Evolutionary conservation across 208 protist species (phyloP).

Genomic region (Wallacemonas sp.): DNA sequence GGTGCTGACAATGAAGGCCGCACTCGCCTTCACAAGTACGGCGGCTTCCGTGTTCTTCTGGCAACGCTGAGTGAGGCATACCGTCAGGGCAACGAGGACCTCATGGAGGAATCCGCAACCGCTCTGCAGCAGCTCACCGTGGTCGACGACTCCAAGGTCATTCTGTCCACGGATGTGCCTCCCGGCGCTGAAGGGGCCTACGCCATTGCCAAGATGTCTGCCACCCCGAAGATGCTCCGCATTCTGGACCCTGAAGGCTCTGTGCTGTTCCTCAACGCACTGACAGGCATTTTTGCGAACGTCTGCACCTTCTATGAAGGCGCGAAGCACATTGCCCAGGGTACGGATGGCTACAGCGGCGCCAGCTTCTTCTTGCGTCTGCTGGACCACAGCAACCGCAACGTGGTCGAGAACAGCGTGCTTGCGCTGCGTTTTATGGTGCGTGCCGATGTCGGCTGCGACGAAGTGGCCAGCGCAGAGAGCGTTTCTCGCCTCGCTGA

Average conservation of each 20-base stretch:
- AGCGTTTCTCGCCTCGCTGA: conserved; percentile 63
- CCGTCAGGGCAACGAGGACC: conserved; percentile 62
- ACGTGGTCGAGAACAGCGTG: conserved; percentile 66
- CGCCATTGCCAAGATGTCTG: conserved; percentile 66
- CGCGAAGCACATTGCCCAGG: conserved; percentile 57
- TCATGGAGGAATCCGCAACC: conserved; percentile 73
- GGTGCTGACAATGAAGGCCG: conserved; percentile 63
- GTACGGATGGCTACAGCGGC: conserved; percentile 70
- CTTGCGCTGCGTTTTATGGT: conserved; percentile 64
- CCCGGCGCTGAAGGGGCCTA: conserved; percentile 64
- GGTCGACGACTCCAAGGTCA: conserved; percentile 72
- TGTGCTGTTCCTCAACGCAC: conserved; percentile 72
- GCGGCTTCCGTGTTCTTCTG: conserved; percentile 63
- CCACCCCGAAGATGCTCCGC: conserved; percentile 87
- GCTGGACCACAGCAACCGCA: conserved; percentile 69
- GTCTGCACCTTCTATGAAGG: conserved; percentile 65
- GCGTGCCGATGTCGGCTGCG: conserved; percentile 59
- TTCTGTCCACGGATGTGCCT: conserved; percentile 75
- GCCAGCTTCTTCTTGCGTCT: conserved; percentile 82
- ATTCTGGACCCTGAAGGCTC: conserved; percentile 77
- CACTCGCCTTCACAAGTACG: conserved; percentile 36
- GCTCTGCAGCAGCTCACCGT: conserved; percentile 60
- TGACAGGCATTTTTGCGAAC: conserved; percentile 83
- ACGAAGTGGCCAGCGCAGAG: conserved; percentile 52
- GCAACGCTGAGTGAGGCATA: conserved; percentile 78